Conservation (phyloP, 2,329 filamentous ascomycete species). For the Dryadomyces sulphureus region DNA sequence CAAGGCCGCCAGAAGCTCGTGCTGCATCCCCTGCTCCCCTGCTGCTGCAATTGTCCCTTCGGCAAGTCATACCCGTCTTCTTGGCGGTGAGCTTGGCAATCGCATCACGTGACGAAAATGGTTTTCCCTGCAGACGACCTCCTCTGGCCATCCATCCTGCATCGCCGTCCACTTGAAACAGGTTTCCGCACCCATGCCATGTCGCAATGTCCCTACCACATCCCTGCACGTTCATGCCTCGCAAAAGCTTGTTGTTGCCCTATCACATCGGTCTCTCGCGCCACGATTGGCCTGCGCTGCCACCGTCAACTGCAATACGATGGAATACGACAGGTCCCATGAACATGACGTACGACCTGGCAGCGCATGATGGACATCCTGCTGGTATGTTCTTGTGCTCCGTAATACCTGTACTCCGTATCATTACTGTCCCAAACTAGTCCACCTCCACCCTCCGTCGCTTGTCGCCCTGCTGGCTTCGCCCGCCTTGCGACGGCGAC, state of each 20-base stretch:
- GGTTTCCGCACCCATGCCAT: background rate
- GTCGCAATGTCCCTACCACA: background rate
- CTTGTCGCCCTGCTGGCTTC: slow-evolving; percentile 41
- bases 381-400: too few relatives aligned
- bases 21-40: background rate
- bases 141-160: too few relatives aligned
- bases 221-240: background rate
- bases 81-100: background rate
- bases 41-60: background rate
- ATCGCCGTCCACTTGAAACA: too few relatives aligned
- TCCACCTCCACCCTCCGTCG: slow-evolving; percentile 42
- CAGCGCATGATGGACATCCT: too few relatives aligned
- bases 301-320: too few relatives aligned
- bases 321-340: too few relatives aligned
- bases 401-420: too few relatives aligned
- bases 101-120: background rate
- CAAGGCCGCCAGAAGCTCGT: background rate
- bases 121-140: too few relatives aligned
- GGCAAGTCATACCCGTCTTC: background rate
- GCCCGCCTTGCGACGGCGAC: slow-evolving; percentile 36
- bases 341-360: too few relatives aligned
- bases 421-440: too few relatives aligned
- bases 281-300: background rate
- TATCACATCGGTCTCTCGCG: background rate
- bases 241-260: too few relatives aligned